Base-by-base conservation (phyloP, 192 early-diverging fungal genomes). In the Podila epicladia region DNA sequence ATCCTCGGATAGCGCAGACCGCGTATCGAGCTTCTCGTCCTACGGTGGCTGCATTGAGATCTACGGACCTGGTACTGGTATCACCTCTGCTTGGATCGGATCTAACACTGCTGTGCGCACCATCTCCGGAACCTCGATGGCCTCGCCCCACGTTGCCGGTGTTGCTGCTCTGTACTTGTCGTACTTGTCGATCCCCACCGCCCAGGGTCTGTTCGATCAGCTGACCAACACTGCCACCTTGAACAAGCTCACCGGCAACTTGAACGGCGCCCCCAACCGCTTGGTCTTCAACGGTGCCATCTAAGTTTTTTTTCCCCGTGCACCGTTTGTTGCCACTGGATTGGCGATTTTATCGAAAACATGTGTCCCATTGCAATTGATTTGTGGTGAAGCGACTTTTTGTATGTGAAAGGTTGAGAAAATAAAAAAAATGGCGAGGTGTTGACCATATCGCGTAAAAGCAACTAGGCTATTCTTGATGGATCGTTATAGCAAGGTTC, bases 51-150 rank as follows among this genome's bases (percentile, higher is more conserved):
- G 92, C 60, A 87, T 93, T 60, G 69, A 77, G 38, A 76, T 93
- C 32, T 89, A 86, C 48, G 91, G 85, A 19, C 91, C 91, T 15
- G 91, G 92, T 49, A 71, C 82, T 4, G 72, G 73, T 29, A 89
- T 93, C 53, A 74, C 72, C 2, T 86, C 84, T 29, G 63, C 84
- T 32, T 86, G 78, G 74, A 71, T 76, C 50, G 72, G 69, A 15
- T 28, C 60, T 7, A 53, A 48, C n/a, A 29, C 50, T 26, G 75
- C 76, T 20, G 71, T 59, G 57, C 72, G 65, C n/a, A 83, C 75
- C 1, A 84, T 87, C 26, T 90, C 88, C 13, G 92, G 92, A 22
- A 92, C 92, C 0, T 85, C 83, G 35, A 88, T 89, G 86, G 85
- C 91, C 0, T 24, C 82, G 3, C 90, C 90, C 32, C 87, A 87